A percentile compares a stretch with the other conserved stretches of the same genome.
phyloP scores from a whole-genome alignment of 768 basidiomycete species.

The Suillus sp. region DNA sequence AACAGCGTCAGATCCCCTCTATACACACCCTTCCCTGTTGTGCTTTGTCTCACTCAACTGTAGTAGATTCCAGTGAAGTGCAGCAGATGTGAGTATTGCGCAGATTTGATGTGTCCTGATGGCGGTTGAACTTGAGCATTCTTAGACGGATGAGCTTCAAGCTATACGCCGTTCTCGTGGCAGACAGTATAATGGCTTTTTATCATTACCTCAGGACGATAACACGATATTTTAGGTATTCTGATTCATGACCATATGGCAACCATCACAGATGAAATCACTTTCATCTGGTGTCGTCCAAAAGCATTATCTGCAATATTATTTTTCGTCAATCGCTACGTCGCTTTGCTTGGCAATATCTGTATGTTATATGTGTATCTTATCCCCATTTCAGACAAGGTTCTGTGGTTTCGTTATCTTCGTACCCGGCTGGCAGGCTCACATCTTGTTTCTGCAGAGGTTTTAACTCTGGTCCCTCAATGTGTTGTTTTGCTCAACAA shows the following conservation, averaged over 20 bases:
- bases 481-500: not conserved
- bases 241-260: conserved; percentile 34
- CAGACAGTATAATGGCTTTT: conserved; percentile 8
- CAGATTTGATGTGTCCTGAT: not conserved
- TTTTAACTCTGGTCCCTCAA: not conserved
- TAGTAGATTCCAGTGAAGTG: not conserved
- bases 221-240: conserved; percentile 20
- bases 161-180: conserved; percentile 1
- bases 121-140: not conserved
- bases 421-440: not conserved
- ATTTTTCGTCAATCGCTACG: conserved; percentile 55
- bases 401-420: not conserved
- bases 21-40: not conserved
- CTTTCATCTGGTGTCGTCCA: conserved; percentile 48
- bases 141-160: conserved; percentile 4
- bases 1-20: not conserved
- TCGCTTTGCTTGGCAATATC: conserved; percentile 44
- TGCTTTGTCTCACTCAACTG: not conserved
- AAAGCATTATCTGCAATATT: conserved; percentile 41
- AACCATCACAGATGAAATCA: conserved; percentile 39
- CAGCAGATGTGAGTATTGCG: not conserved
- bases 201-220: not conserved
- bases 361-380: conserved; percentile 32
- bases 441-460: conserved; percentile 9
- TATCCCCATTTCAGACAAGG: conserved; percentile 17